Evolutionary conservation across 139 green algal genomes (phyloP), one percentile per base, ranked within the genome.

Genomic region (Coelastrella sp.): DNA sequence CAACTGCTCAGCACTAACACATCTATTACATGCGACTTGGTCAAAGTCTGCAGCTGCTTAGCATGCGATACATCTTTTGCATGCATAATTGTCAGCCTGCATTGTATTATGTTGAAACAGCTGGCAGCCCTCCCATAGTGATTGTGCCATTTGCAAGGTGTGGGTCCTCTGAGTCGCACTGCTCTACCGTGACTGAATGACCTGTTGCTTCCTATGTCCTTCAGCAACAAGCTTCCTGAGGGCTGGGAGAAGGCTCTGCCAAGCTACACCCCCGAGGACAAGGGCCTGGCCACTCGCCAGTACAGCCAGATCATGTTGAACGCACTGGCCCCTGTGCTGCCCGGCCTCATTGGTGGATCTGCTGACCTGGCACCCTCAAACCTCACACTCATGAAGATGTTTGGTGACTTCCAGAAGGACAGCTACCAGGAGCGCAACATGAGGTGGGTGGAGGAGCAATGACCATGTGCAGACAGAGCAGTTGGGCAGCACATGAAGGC

Each of bases 371-470:
- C 97, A 8, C 94, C 95, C 73, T 99, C 97, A 90, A 99, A 99
- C 96, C 96, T 99, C 94, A 99, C 97, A 13, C 92, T 99, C 37
- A 98, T 99, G 94, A 99, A 99, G 95, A 94, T 94, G 89, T 98
- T 95, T 68, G 96, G 95, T 64, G 95, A 99, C 94, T 99, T 99
- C 97, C 96, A 99, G 93, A 99, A 98, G 95, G 90, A 92, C 88
- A 92, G 83, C 81, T 94, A 94, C 83, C 95, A 90, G 21, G 97
- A 98, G 94, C 94, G 96, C 92, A 99, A 99, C 94, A 5, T 99
- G 45, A 94, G 97, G 73, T 81, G 48, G n/a, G n/a, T n/a, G n/a
- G n/a, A n/a, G n/a, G n/a, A n/a, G n/a, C n/a, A n/a, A n/a, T n/a
- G n/a, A n/a, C n/a, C n/a, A n/a, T n/a, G n/a, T n/a, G n/a, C n/a